Evolutionary conservation across 2,329 filamentous ascomycete genomes (phyloP), one percentile per base, ranked within the genome.

Genomic region (Verticillium isaacii): DNA sequence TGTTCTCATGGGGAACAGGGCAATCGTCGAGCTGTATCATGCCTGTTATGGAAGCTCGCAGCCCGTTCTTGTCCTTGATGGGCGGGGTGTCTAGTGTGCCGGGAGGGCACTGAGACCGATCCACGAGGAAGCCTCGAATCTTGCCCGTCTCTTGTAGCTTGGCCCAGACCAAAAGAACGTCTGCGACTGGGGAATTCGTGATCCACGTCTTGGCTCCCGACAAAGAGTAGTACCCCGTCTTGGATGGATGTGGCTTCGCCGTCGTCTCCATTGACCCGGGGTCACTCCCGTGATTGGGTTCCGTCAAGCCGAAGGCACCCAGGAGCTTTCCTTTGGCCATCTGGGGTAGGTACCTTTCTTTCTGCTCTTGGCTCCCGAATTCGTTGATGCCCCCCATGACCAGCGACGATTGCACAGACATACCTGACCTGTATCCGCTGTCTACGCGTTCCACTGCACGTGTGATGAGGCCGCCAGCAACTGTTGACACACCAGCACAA

Each of bases 1-100:
- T 96, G 78, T 97, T 97, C 68, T 87, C 91, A 67, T 89, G 87
- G 0, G 93, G 89, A 0, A 99, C 92, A 0, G 95, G 94, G 67
- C 91, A 93, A 65, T 90, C 88, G 66, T 97, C 94, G 72, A 99
- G 84, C 68, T 97, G 93, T 67, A 99, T 97, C 95, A 98, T 98
- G 62, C 95, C 95, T 0, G 95, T 99, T 66, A 97, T 90, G 14
- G 92, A 96, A 14, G 95, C 95, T 62, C 95, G 85, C 36, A 99
- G 85, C 1, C 93, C 95, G 65, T 91, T 97, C 84, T 99, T 99
- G 80, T 98, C 87, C 81, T 96, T 96, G 74, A 99, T 89, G 14
- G 90, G 80, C 1, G 95, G 95, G 6, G 95, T 99, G 75, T 95
- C 92, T 15, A 99, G 82, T 0, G 93, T 96, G 2, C 95, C 94